phyloP scores from a whole-genome alignment of 116 monocot genomes.

The Dioscorea cayenensis region DNA sequence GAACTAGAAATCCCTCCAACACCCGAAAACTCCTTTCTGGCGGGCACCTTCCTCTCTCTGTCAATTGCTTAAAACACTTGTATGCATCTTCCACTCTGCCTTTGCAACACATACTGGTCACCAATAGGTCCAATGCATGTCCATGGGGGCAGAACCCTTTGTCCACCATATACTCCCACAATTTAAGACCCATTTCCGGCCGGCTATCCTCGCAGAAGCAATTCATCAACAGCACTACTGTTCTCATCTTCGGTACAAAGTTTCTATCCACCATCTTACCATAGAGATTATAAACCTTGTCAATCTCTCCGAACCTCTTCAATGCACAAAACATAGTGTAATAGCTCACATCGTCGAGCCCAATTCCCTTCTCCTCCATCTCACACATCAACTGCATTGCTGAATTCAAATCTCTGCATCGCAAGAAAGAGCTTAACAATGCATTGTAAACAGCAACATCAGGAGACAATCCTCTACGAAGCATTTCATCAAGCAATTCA shows the following conservation, averaged over 20 bases:
- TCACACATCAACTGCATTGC: conserved; percentile 37
- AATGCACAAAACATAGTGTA: conserved; percentile 61
- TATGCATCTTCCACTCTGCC: conserved; percentile 50
- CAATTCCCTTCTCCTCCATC: conserved; percentile 56
- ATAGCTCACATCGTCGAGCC: conserved; percentile 60
- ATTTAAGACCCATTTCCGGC: conserved; percentile 48
- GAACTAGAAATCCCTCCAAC: conserved; percentile 52
- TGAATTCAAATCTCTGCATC: conserved; percentile 31
- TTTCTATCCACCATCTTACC: conserved; percentile 40
- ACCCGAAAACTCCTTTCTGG: conserved; percentile 50
- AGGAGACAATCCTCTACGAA: conserved; percentile 28
- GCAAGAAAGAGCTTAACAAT: conserved; percentile 40
- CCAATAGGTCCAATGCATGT: conserved; percentile 73
- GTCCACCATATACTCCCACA: conserved; percentile 73
- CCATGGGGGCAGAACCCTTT: conserved; percentile 78
- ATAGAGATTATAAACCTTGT: conserved; percentile 36
- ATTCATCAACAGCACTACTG: conserved; percentile 79
- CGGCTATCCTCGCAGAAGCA: conserved; percentile 48
- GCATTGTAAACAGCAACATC: conserved; percentile 69
- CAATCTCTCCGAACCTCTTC: conserved; percentile 27
- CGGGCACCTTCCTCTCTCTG: conserved; percentile 58
- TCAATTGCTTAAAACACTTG: conserved; percentile 54
- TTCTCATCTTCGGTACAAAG: conserved; percentile 61
- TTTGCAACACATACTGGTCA: conserved; percentile 54
- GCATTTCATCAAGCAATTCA: conserved; percentile 59